phyloP scores from a whole-genome alignment of 2,329 filamentous ascomycete species.

The Cladosporium sphaerospermum region DNA sequence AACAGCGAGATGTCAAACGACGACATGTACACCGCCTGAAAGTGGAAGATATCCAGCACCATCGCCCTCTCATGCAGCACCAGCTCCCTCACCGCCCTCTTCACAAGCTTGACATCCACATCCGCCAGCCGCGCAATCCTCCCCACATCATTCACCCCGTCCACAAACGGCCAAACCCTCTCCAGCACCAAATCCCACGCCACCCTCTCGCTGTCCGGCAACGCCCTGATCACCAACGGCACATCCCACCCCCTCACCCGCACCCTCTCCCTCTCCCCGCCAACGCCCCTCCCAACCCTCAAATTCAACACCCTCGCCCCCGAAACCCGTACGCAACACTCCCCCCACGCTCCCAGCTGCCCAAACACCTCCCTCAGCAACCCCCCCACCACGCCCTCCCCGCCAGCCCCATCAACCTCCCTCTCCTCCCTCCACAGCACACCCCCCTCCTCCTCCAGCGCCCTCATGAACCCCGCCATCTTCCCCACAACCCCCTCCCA shows the following conservation, averaged over 20 bases:
- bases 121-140: constrained; percentile 80
- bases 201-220: constrained; percentile 50
- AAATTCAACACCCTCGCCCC: constrained; percentile 25
- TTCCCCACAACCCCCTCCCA: constrained; percentile 68
- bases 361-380: constrained; percentile 83
- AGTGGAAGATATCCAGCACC: constrained; percentile 91
- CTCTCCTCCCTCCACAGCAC: constrained; percentile 63
- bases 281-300: constrained; percentile 26
- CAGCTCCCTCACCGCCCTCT: constrained; percentile 79
- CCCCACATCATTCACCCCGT: constrained; percentile 83
- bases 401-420: constrained; percentile 12
- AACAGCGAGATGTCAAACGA: constrained; percentile 75
- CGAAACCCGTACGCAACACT: constrained; percentile 52
- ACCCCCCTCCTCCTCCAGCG: constrained; percentile 81
- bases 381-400: constrained; percentile 45
- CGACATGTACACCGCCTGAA: constrained; percentile 81
- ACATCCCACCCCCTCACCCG: constrained; percentile 84
- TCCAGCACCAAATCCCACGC: constrained; percentile 72
- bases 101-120: constrained; percentile 78
- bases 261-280: constrained; percentile 27
- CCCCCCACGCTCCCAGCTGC: constrained; percentile 92
- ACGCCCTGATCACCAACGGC: constrained; percentile 61
- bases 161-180: constrained; percentile 76
- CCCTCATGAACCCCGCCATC: constrained; percentile 76
- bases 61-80: constrained; percentile 89